Evolutionary conservation across 2,329 filamentous ascomycete genomes (phyloP).

Genomic region (Phaeoacremonium minimum): DNA sequence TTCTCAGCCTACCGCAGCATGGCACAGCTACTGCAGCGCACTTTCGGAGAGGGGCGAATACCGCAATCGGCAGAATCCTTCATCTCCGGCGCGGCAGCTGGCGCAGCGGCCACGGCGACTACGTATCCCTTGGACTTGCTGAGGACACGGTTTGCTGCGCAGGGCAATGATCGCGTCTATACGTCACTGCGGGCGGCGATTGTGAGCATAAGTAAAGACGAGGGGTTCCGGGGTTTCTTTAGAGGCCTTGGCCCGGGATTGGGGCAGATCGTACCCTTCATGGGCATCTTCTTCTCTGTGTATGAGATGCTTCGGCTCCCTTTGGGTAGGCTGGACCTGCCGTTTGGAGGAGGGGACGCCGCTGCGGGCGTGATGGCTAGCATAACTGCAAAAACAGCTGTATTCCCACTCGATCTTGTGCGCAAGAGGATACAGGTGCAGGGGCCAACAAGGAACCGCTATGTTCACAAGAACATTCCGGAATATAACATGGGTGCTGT

Average conservation of each 20-base stretch:
- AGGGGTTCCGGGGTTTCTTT: slow-evolving; percentile 80
- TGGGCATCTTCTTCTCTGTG: slow-evolving; percentile 91
- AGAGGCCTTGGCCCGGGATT: slow-evolving; percentile 78
- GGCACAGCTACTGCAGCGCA: slow-evolving; percentile 59
- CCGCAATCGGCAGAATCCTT: slow-evolving; percentile 74
- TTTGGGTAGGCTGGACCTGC: slow-evolving; percentile 50
- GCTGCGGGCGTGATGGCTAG: slow-evolving; percentile 77
- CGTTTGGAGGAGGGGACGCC: slow-evolving; percentile 77
- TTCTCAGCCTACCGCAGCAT: slow-evolving; percentile 83
- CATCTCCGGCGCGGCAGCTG: slow-evolving; percentile 76
- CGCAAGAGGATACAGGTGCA: slow-evolving; percentile 93
- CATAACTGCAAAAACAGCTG: slow-evolving; percentile 77
- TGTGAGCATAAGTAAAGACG: slow-evolving; percentile 66
- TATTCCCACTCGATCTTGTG: slow-evolving; percentile 91
- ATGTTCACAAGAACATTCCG: slow-evolving; percentile 85
- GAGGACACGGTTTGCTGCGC: slow-evolving; percentile 92
- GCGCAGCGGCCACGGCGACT: slow-evolving; percentile 72
- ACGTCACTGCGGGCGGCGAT: slow-evolving; percentile 64
- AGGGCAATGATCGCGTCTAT: slow-evolving; percentile 80
- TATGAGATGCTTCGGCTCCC: slow-evolving; percentile 74
- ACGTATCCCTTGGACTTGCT: slow-evolving; percentile 95
- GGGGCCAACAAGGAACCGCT: slow-evolving; percentile 74
- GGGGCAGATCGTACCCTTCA: slow-evolving; percentile 87
- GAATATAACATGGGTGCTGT: slow-evolving; percentile 67
- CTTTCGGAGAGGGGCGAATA: slow-evolving; percentile 33